Percentiles rank a stretch among this genome's conserved stretches.
phyloP scores from a whole-genome alignment of 768 basidiomycete species.

The Termitomyces sp. region DNA sequence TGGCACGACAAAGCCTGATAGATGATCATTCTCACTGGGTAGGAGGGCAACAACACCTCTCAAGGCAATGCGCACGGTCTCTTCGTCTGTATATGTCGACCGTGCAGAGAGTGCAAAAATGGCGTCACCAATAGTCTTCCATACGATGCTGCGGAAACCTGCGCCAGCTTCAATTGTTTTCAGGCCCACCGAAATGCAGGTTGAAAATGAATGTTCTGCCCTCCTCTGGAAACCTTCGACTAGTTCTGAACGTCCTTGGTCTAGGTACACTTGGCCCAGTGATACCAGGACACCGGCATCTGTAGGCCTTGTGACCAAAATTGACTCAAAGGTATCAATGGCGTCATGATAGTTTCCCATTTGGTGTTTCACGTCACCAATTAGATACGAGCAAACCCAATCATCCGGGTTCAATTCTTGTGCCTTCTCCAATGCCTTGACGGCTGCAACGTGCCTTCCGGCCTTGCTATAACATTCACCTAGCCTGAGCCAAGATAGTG shows the following conservation, averaged over 20 bases:
- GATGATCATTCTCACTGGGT: conserved; percentile 30
- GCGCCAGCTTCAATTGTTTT: conserved; percentile 41
- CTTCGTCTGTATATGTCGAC: conserved; percentile 42
- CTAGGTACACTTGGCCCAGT: conserved; percentile 66
- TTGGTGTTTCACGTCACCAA: conserved; percentile 78
- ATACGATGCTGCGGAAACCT: conserved; percentile 66
- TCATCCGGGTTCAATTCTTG: conserved; percentile 66
- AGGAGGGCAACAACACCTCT: conserved; percentile 30
- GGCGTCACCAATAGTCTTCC: conserved; percentile 83
- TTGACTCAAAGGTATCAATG: conserved; percentile 52
- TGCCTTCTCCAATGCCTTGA: conserved; percentile 80
- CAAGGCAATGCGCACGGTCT: conserved; percentile 27
- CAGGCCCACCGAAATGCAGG: conserved; percentile 49
- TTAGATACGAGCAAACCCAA: conserved; percentile 81
- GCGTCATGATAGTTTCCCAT: conserved; percentile 75
- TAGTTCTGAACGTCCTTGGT: conserved; percentile 61
- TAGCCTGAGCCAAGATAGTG: conserved; percentile 81
- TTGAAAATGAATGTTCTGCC: conserved; percentile 66
- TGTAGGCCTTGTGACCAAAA: conserved; percentile 48
- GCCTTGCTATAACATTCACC: conserved; percentile 89
- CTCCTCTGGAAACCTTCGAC: conserved; percentile 67
- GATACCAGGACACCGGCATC: conserved; percentile 72
- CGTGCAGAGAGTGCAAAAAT: conserved; percentile 57
- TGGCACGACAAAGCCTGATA: conserved; percentile 33
- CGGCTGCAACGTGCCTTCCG: conserved; percentile 82